A percentile compares a stretch with the other conserved stretches of the same genome.
Evolutionary conservation across 2,329 filamentous ascomycete species (phyloP).

Genomic region (Penicillium sp.): DNA sequence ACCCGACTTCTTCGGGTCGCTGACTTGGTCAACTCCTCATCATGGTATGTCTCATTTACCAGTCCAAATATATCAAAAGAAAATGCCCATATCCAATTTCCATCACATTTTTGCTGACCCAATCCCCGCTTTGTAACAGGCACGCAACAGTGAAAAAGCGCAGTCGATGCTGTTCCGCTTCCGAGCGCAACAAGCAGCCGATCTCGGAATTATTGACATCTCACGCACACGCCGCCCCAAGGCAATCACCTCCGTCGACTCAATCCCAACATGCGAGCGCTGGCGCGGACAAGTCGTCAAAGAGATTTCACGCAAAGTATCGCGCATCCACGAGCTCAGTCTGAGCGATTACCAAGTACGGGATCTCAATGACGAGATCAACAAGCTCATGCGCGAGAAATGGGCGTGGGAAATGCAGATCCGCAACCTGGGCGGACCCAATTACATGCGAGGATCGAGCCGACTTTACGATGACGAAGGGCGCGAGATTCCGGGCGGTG

Average conservation of each 20-base stretch:
- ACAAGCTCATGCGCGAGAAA: constrained; percentile 98
- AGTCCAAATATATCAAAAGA: background rate
- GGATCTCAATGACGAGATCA: constrained; percentile 98
- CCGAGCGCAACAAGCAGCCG: constrained; percentile 92
- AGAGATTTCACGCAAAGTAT: constrained; percentile 95
- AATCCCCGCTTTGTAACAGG: constrained; percentile 52
- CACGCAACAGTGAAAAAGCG: constrained; percentile 96
- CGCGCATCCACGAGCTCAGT: constrained; percentile 85
- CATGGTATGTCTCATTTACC: constrained; percentile 28
- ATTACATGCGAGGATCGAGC: constrained; percentile 79
- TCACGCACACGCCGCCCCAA: constrained; percentile 87
- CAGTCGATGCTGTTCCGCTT: constrained; percentile 99
- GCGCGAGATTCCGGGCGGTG: constrained; percentile 66
- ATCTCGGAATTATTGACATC: constrained; percentile 92
- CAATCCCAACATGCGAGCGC: constrained; percentile 87
- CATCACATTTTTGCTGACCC: constrained; percentile 22
- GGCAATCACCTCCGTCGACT: constrained; percentile 80
- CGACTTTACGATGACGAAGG: constrained; percentile 73
- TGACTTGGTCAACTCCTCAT: constrained; percentile 22
- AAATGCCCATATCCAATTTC: background rate
- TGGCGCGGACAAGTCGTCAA: constrained; percentile 98
- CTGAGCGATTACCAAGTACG: constrained; percentile 97
- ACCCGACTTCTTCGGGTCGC: constrained; percentile 14
- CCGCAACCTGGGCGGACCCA: constrained; percentile 89
- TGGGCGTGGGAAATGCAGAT: constrained; percentile 99